These are phyloP conservation scores for Basidiobolus meristosporus DNA, from an alignment of 371 early-diverging fungal species.

Conservation along the genomic window DNA sequence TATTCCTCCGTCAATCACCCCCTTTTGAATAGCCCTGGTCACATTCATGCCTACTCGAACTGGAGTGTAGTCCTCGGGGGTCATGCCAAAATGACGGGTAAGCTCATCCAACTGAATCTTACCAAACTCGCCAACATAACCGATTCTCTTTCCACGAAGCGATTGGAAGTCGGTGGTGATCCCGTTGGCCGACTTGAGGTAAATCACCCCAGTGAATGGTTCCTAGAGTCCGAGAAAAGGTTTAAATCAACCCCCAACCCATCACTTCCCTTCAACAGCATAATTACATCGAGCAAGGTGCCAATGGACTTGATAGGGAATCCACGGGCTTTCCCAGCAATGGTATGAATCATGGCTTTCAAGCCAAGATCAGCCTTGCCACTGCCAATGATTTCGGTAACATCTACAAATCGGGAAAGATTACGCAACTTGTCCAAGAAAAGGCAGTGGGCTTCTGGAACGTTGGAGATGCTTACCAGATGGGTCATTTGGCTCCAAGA, in stretches of 20 bases:
- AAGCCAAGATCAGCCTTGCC: slow-evolving; percentile 39
- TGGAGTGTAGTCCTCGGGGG: slow-evolving; percentile 29
- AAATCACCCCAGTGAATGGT: slow-evolving; percentile 42
- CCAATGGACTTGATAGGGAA: slow-evolving; percentile 41
- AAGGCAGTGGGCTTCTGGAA: too few species aligned
- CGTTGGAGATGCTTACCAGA: too few species aligned
- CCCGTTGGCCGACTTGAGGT: slow-evolving; percentile 23
- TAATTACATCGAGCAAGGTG: slow-evolving; percentile 36
- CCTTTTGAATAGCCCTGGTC: slow-evolving; percentile 29
- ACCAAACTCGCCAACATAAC: slow-evolving; percentile 44
- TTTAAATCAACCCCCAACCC: too few species aligned
- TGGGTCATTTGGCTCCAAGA: slow-evolving; percentile 40
- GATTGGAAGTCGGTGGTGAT: slow-evolving; percentile 31
- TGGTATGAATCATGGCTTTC: slow-evolving; percentile 56
- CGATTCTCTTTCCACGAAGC: slow-evolving; percentile 32
- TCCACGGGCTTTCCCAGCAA: slow-evolving; percentile 42
- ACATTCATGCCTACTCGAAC: slow-evolving; percentile 53
- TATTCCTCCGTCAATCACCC: slow-evolving; percentile 44
- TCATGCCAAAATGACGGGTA: slow-evolving; percentile 33
- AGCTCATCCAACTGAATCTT: slow-evolving; percentile 43
- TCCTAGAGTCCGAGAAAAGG: too few species aligned
- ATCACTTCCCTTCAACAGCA: too few species aligned
- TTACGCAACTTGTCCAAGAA: too few species aligned
- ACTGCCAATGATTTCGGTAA: slow-evolving; percentile 40
- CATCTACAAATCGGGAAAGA: too few species aligned